Conservation (phyloP, 2,329 filamentous ascomycete genomes). For the Aspergillus novofumigatus region DNA sequence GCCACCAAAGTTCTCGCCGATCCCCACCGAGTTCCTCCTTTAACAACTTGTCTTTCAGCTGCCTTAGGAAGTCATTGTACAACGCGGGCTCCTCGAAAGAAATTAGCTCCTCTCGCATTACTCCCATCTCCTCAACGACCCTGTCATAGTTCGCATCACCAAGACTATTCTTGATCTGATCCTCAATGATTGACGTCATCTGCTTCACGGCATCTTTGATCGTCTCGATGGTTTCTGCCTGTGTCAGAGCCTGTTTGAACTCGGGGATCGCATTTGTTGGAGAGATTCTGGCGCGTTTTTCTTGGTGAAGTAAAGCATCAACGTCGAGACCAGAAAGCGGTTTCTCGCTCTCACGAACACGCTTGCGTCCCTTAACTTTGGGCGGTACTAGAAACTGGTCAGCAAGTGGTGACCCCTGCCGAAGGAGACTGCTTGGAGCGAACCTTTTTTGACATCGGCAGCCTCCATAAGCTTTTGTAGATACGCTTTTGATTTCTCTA, state of each 20-base stretch:
- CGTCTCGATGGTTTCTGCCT: slow-evolving; percentile 55
- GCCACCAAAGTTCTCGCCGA: slow-evolving; percentile 77
- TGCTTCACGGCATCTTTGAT: slow-evolving; percentile 68
- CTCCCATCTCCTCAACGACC: slow-evolving; percentile 69
- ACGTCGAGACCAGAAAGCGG: slow-evolving; percentile 89
- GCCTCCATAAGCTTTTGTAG: slow-evolving; percentile 63
- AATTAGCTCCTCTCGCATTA: slow-evolving; percentile 73
- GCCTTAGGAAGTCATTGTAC: slow-evolving; percentile 70
- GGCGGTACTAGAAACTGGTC: slow-evolving; percentile 62
- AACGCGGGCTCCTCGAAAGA: slow-evolving; percentile 69
- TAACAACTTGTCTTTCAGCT: slow-evolving; percentile 69
- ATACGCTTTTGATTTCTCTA: slow-evolving; percentile 53
- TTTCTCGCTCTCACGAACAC: slow-evolving; percentile 64
- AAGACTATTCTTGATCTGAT: slow-evolving; percentile 66
- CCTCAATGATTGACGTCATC: slow-evolving; percentile 67
- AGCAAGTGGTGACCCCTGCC: slow-evolving; percentile 10
- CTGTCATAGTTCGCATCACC: slow-evolving; percentile 71
- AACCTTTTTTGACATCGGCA: slow-evolving; percentile 80
- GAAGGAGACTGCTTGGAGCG: slow-evolving; percentile 1
- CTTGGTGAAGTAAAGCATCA: slow-evolving; percentile 67
- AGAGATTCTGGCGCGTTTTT: slow-evolving; percentile 52
- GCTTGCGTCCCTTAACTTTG: slow-evolving; percentile 69
- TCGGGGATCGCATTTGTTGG: slow-evolving; percentile 78
- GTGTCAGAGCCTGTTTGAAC: slow-evolving; percentile 74
- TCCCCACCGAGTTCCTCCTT: slow-evolving; percentile 70